Percentiles rank a stretch among this genome's conserved stretches.
phyloP scores from a whole-genome alignment of 305 asterid genomes.

The Stenogyne calaminthoides region DNA sequence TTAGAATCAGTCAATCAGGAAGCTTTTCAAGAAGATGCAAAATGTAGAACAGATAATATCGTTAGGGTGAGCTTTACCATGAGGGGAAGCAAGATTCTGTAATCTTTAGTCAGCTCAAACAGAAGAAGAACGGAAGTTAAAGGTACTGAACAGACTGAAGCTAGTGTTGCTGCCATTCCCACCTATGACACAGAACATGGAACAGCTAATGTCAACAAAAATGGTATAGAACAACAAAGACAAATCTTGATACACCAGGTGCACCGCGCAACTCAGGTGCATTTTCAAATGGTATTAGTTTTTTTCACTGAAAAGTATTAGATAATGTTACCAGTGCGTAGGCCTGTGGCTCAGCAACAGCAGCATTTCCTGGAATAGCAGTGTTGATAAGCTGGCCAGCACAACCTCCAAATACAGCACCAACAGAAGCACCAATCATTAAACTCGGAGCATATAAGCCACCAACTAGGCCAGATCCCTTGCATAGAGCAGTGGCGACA shows the following conservation, averaged over 20 bases:
- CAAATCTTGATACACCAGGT: too few relatives aligned
- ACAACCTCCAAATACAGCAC: slow-evolving; percentile 95
- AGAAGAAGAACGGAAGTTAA: slow-evolving; percentile 90
- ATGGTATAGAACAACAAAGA: neutral
- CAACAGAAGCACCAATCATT: slow-evolving; percentile 99
- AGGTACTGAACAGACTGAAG: slow-evolving; percentile 97
- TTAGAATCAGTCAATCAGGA: slow-evolving; percentile 13
- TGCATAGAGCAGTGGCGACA: slow-evolving; percentile 89
- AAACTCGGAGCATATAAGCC: slow-evolving; percentile 96
- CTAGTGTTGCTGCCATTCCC: slow-evolving; percentile 99
- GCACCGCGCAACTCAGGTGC: too few relatives aligned
- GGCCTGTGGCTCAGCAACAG: slow-evolving; percentile 97
- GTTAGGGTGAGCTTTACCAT: slow-evolving; percentile 55
- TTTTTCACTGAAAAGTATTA: too few relatives aligned
- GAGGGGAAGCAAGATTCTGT: slow-evolving; percentile 96
- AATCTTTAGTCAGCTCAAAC: slow-evolving; percentile 94
- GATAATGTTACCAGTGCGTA: slow-evolving; percentile 70
- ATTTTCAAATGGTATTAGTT: too few relatives aligned
- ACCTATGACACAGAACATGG: slow-evolving; percentile 54
- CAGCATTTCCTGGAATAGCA: slow-evolving; percentile 96
- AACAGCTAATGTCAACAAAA: slow-evolving; percentile 27
- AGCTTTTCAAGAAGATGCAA: slow-evolving; percentile 27
- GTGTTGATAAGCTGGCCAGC: slow-evolving; percentile 90
- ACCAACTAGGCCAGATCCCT: slow-evolving; percentile 96
- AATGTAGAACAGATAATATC: slow-evolving; percentile 9